Conservation (phyloP, 2,329 filamentous ascomycete species). For the Neobulgaria alba region DNA sequence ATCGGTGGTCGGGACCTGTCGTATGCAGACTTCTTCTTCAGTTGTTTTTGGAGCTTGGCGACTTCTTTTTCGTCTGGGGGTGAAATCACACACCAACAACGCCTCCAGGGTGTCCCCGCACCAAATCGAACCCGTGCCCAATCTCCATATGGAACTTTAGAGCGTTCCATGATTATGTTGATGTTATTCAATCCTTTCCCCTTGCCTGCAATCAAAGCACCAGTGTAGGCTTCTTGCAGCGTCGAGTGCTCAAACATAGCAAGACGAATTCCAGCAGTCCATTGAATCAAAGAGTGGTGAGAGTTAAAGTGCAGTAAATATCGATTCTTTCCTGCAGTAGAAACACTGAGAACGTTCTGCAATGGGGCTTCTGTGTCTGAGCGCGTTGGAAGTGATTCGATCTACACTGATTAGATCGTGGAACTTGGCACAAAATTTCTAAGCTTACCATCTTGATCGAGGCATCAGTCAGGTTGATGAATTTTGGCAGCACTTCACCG, state of each 20-base stretch:
- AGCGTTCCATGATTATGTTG: constrained; percentile 75
- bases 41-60: constrained; percentile 70
- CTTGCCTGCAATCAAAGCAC: constrained; percentile 89
- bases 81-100: constrained; percentile 92
- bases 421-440: not conserved
- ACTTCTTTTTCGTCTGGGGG: constrained; percentile 92
- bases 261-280: constrained; percentile 89
- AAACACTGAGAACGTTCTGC: constrained; percentile 92
- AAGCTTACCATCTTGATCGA: constrained; percentile 86
- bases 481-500: constrained; percentile 79
- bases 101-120: constrained; percentile 88
- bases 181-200: constrained; percentile 87
- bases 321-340: constrained; percentile 89
- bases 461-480: constrained; percentile 94
- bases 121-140: constrained; percentile 96
- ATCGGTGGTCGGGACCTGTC: constrained; percentile 58
- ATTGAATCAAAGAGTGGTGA: constrained; percentile 84
- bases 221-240: constrained; percentile 92
- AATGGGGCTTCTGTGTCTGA: constrained; percentile 69
- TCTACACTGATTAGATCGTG: constrained; percentile 41
- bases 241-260: constrained; percentile 91
- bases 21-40: constrained; percentile 75
- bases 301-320: constrained; percentile 97
- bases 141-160: constrained; percentile 70
- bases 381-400: constrained; percentile 81